phyloP scores from a whole-genome alignment of 768 basidiomycete genomes.

The Psilocybe cyanescens region DNA sequence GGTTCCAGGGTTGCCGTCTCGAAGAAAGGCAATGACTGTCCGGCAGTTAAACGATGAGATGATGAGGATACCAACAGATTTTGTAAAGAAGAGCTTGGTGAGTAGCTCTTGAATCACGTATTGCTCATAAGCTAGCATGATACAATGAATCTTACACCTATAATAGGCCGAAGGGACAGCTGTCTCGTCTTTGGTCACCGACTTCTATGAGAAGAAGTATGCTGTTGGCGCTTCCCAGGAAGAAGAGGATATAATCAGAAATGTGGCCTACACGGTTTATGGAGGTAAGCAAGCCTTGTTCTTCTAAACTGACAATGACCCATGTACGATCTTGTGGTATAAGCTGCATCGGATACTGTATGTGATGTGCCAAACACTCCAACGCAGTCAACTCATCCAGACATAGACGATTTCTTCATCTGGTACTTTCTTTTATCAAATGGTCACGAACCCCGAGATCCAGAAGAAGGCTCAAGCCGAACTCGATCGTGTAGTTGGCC shows the following conservation, averaged over 20 bases:
- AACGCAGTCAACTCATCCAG: neutral
- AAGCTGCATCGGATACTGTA: conserved; percentile 21
- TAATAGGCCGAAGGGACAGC: conserved; percentile 11
- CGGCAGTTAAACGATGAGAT: conserved; percentile 13
- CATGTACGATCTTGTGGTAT: neutral
- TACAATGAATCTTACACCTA: neutral
- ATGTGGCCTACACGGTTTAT: conserved; percentile 18
- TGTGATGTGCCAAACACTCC: neutral
- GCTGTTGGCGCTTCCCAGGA: neutral
- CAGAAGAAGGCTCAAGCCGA: conserved; percentile 38
- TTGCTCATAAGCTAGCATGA: no score
- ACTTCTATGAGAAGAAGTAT: conserved; percentile 15
- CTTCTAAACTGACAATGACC: neutral
- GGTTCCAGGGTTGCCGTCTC: conserved; percentile 19
- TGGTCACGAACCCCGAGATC: conserved; percentile 31
- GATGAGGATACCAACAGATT: conserved; percentile 14
- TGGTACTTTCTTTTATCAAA: conserved; percentile 29
- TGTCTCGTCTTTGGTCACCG: conserved; percentile 11
- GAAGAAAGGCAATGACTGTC: conserved; percentile 20
- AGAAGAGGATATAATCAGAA: conserved; percentile 10
- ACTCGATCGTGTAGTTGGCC: conserved; percentile 35
- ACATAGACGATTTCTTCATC: conserved; percentile 16
- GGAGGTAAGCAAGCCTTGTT: conserved; percentile 6
- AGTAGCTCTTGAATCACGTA: neutral
- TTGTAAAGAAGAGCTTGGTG: conserved; percentile 10